Base-by-base conservation (phyloP, 2,329 filamentous ascomycete genomes). In the Epichloe gansuensis region DNA sequence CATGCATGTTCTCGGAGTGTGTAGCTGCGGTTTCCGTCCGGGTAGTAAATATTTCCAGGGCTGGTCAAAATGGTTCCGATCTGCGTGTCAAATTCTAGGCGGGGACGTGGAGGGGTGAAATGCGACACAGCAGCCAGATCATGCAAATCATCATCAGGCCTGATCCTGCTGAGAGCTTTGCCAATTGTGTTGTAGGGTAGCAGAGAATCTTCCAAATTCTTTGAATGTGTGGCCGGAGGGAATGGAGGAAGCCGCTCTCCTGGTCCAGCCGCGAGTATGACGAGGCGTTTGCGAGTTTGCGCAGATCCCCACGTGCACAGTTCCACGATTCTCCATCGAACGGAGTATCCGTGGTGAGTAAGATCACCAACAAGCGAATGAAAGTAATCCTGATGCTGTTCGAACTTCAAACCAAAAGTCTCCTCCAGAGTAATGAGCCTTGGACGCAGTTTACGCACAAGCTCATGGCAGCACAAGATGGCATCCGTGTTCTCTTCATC, bases 391-490 rank as follows among this genome's bases (percentile, higher is more conserved):
- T 68, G 64, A 51, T 83, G 80, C 0, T 71, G 65, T 0, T 75
- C 66, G 23, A 73, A 70, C 0, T 77, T 64, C 1, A 94, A 74
- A 0, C 87, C 87, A 50, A 80, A 82, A 0, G 88, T 90, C 61
- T 95, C 85, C 59, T 95, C 89, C 0, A 94, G 69, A 0, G 87
- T 94, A 2, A 87, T 76, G 0, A 93, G 61, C 0, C 88, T 74
- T 0, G 89, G 87, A 0, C 74, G 76, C 0, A 76, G 64, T 38
- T 75, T 75, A 5, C 74, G 66, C 0, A 91, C 67, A 0, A 89
- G 64, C 3, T 75, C 64, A 1, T 71, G 67, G 49, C 78, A 79
- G 0, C 73, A 68, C 55, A 76, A 78, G 0, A 82, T 61, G 0
- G 74, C 74, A 1, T 81, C 80, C 0, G 78, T 80, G 57, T 94